Conservation (phyloP, 176 grass and related monocot genomes). For the Tillandsia leiboldiana region DNA sequence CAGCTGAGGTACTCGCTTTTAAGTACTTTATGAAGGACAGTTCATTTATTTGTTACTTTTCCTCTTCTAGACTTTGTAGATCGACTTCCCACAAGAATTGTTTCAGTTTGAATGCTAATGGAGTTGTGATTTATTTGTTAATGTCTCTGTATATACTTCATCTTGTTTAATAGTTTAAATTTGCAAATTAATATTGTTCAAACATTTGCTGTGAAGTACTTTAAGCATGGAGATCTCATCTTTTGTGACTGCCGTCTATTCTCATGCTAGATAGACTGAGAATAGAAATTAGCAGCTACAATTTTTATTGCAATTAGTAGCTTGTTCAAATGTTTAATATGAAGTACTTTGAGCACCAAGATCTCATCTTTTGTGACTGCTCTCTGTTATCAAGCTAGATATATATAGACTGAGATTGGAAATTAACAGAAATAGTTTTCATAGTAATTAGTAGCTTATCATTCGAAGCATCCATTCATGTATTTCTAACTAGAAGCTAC, state of each 20-base stretch:
- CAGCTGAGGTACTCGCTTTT: slow-evolving; percentile 56
- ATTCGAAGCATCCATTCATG: not conserved
- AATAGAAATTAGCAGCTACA: too few species aligned
- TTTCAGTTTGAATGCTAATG: not conserved
- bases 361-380: too few species aligned
- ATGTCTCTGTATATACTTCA: not conserved
- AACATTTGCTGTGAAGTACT: too few species aligned
- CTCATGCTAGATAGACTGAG: not conserved
- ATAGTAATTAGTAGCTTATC: not conserved
- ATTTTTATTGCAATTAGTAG: too few species aligned
- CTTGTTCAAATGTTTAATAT: too few species aligned
- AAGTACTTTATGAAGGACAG: not conserved
- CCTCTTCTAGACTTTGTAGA: not conserved
- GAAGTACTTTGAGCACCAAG: too few species aligned
- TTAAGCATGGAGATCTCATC: not conserved
- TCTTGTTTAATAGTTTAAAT: too few species aligned
- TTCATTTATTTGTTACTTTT: not conserved
- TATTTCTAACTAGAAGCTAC: not conserved
- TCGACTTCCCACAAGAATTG: not conserved
- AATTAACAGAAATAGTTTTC: too few species aligned
- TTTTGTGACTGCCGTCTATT: not conserved
- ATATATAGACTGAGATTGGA: too few species aligned
- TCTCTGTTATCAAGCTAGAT: too few species aligned
- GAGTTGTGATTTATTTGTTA: not conserved
- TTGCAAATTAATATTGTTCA: too few species aligned